Base-by-base conservation (phyloP, 768 basidiomycete species). In the Tylopilus vinaceipallidus region DNA sequence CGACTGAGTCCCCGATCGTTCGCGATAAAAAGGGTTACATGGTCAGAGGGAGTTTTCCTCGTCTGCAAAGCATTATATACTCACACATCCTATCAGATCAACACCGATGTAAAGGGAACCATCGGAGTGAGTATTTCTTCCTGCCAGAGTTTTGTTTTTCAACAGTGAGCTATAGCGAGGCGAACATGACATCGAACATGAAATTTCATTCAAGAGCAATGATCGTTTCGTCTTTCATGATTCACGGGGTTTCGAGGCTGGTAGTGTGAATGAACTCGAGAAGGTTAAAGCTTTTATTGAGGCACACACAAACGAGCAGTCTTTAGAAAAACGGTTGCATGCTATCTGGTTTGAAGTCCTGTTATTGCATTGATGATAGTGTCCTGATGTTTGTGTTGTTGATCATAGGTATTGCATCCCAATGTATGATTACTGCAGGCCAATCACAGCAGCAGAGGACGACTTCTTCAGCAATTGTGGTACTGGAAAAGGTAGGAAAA, bases 171-270 rank as follows among this genome's bases (percentile, higher is more conserved):
- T 22, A 22, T 12, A 42, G 45, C 37, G 32, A 33, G 47, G 47
- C 14, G 32, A 50, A 19, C 45, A 60, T 70, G 35, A n/a, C n/a
- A n/a, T n/a, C n/a, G n/a, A n/a, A n/a, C n/a, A n/a, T n/a, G n/a
- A n/a, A n/a, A n/a, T n/a, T n/a, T n/a, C n/a, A n/a, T n/a, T 69
- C 53, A 41, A 35, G 23, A 70, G 59, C 57, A 69, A 69, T 30
- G 57, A 50, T 3, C 40, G 54, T 3, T 75, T 72, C 51, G 61
- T 73, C 17, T 74, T 75, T 46, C 74, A 75, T 34, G 74, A 75
- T 48, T 75, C 74, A 19, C 47, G 62, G 34, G 74, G 73, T 6
- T 72, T 75, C 42, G 72, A 75, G 55, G 49, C 69, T n/a, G 73
- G 73, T 4, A 56, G 53, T 3, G 54, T n/a, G 1, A 47, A 54